A percentile compares a stretch with the other conserved stretches of the same genome.
Evolutionary conservation across 1,139 yeast genomes (phyloP).

Genomic region (Suhomyces ambrosiae): DNA sequence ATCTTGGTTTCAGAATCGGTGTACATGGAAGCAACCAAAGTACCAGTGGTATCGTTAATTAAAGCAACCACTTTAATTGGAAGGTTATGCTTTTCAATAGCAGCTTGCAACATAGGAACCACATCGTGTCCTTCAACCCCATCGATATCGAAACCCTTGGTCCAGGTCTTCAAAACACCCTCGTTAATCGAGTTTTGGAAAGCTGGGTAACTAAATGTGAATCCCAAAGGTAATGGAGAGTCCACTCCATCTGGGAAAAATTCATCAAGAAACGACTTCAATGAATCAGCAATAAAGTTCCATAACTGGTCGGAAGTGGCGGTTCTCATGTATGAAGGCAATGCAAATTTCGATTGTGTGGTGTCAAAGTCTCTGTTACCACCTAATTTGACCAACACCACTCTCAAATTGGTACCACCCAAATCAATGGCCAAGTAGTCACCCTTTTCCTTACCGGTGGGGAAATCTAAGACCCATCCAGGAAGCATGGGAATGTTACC

Average conservation of each 20-base stretch:
- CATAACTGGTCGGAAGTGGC: conserved; percentile 78
- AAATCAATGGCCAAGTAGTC: conserved; percentile 89
- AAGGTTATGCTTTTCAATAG: conserved; percentile 62
- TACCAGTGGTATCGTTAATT: conserved; percentile 97
- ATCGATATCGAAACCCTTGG: conserved; percentile 94
- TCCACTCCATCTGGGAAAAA: conserved; percentile 63
- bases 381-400: conserved; percentile 76
- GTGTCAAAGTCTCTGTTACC: conserved; percentile 82
- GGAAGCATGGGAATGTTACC: conserved; percentile 96
- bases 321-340: conserved; percentile 77
- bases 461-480: conserved; percentile 93
- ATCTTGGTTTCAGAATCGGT: conserved; percentile 84
- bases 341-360: conserved; percentile 75
- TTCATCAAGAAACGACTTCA: conserved; percentile 63
- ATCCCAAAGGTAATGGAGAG: conserved; percentile 73
- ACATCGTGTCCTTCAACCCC: conserved; percentile 96
- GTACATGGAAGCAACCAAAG: conserved; percentile 93
- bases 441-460: conserved; percentile 89
- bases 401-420: conserved; percentile 94
- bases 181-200: conserved; percentile 79
- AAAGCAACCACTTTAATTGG: conserved; percentile 89
- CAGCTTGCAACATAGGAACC: conserved; percentile 83
- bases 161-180: conserved; percentile 94
- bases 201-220: conserved; percentile 94
- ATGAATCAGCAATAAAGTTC: conserved; percentile 82